These are phyloP conservation scores for Acrocalymma vagum DNA, from an alignment of 2,329 filamentous ascomycete genomes.

Conservation along the genomic window DNA sequence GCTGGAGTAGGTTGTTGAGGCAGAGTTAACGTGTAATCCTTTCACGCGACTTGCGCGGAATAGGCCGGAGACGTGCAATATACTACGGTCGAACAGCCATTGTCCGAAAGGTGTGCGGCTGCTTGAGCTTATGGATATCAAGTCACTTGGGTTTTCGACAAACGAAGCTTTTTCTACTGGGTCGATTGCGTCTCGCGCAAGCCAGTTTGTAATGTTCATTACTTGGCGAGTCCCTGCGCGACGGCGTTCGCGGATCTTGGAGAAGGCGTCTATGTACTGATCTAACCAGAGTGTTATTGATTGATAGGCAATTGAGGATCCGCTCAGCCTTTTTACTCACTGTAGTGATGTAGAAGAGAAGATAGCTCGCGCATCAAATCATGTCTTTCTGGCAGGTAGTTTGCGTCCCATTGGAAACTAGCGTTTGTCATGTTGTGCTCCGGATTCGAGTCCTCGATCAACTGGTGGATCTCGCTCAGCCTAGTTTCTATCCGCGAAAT, in stretches of 20 bases:
- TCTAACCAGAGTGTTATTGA: slow-evolving; percentile 13
- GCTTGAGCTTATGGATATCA: slow-evolving; percentile 26
- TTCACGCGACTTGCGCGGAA: slow-evolving; percentile 15
- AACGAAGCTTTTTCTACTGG: slow-evolving; percentile 14
- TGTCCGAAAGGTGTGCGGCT: slow-evolving; percentile 14
- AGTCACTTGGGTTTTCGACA: slow-evolving; percentile 17
- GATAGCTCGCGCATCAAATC: slow-evolving; percentile 23
- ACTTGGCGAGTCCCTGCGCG: slow-evolving; percentile 21
- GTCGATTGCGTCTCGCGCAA: slow-evolving; percentile 16
- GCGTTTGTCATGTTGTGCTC: slow-evolving; percentile 11
- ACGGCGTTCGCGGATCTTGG: slow-evolving; percentile 20
- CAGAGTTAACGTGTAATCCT: slow-evolving; percentile 7
- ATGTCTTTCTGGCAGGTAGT: slow-evolving; percentile 10
- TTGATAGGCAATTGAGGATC: too few relatives aligned
- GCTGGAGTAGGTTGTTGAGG: slow-evolving; percentile 18
- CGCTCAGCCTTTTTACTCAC: too few relatives aligned
- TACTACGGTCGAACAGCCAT: slow-evolving; percentile 15
- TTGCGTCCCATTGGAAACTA: slow-evolving; percentile 25
- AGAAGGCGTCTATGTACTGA: slow-evolving; percentile 26
- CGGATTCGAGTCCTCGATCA: slow-evolving; percentile 1
- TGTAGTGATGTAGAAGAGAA: slow-evolving; percentile 22
- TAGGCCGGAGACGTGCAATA: slow-evolving; percentile 9
- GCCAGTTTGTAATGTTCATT: slow-evolving; percentile 19
- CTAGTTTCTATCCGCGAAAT: slow-evolving; percentile 22
- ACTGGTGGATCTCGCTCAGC: slow-evolving; percentile 16